Conservation (phyloP, 805 yeast genomes). For the Ogataea ganodermae region DNA sequence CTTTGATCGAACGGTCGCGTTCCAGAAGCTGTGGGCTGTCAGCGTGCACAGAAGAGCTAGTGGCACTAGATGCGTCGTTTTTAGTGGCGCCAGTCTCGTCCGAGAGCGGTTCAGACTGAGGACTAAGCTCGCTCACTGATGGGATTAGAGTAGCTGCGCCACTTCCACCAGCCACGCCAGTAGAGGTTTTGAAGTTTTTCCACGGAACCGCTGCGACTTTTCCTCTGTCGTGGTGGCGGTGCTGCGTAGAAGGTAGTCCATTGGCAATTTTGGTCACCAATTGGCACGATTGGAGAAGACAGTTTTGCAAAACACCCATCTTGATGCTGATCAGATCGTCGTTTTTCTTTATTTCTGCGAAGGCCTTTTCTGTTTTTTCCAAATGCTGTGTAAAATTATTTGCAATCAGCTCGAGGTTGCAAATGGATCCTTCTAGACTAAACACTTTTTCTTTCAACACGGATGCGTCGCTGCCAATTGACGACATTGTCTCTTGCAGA, state of each 20-base stretch:
- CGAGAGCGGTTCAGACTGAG: neutral
- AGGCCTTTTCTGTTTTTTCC: constrained; percentile 8
- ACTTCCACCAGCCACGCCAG: neutral
- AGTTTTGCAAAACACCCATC: constrained; percentile 9
- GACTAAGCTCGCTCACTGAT: neutral
- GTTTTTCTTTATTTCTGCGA: constrained; percentile 3
- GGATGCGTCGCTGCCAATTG: constrained; percentile 12
- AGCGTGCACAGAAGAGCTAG: neutral
- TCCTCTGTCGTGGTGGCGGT: constrained; percentile 1
- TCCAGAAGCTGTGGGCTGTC: neutral
- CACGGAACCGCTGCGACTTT: neutral
- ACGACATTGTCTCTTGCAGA: constrained; percentile 3
- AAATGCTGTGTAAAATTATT: constrained; percentile 13
- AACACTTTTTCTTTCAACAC: constrained; percentile 21
- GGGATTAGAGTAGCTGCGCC: neutral
- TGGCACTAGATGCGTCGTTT: neutral
- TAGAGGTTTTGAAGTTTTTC: neutral
- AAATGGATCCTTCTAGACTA: constrained; percentile 19
- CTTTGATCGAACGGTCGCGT: constrained; percentile 18
- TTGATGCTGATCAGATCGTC: constrained; percentile 5
- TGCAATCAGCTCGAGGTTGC: constrained; percentile 20
- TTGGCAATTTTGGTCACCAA: constrained; percentile 3
- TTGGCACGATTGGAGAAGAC: constrained; percentile 8
- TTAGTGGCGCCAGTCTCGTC: neutral
- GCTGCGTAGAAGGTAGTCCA: neutral